Evolutionary conservation across 305 asterid species (phyloP), one percentile per base, ranked within the genome.

Genomic region (Coffea humblotiana): DNA sequence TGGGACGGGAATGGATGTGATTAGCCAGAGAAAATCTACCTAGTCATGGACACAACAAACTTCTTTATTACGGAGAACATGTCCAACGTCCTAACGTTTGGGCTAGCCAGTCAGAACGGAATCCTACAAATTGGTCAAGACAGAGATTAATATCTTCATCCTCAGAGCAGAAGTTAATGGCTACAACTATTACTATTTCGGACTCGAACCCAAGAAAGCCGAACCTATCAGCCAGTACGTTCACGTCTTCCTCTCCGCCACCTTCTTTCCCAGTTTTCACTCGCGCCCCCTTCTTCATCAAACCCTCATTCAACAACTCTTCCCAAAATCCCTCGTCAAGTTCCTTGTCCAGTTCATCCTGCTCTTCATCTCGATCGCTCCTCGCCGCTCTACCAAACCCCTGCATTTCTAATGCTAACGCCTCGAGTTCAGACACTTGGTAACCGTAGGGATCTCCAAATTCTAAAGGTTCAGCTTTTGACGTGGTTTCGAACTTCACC

Each of bases 291-390:
- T 47, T 79, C 90, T 60, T 85, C 86, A 74, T 86, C 90, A 16
- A 89, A 86, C 43, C 88, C 75, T 91, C 92, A 56, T 79, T 92
- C 69, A 92, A 77, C 76, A 92, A 65, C 83, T 92, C 97, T 74
- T 94, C 94, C 97, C 96, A 92, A 18, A 92, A 94, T 18, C 97
- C 94, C 1, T 86, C 94, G 48, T 94, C 96, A 3, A 94, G 92
- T 79, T 90, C 93, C 29, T 77, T 86, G 16, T 83, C 88, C 0
- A 63, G 78, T 40, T 83, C 88, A 9, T 85, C 87, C 8, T 67
- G 77, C 32, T 37, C 84, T 74, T 86, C 85, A 4, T 85, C 82
- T 40, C 77, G 81, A 25, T 52, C 77, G 69, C 69, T 51, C 60
- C 82, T 51, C 75, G 82, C 89, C 10, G 77, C 82, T 84, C 84